Percentiles rank a stretch among this genome's conserved stretches.
Conservation (phyloP, 805 yeast species). For the Yamadazyma olivae region DNA sequence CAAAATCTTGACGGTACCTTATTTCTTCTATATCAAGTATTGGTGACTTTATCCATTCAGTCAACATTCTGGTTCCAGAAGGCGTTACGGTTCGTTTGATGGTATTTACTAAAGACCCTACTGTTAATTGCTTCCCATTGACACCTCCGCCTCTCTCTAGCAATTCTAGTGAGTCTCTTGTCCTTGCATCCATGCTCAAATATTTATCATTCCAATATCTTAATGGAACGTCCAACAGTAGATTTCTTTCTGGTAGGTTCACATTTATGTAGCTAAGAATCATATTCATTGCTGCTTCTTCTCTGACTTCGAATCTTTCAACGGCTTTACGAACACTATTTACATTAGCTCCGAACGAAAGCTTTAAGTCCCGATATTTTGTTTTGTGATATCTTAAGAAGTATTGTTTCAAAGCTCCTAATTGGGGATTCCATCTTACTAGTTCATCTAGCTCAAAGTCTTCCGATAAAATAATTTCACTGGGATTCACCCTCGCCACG, state of each 20-base stretch:
- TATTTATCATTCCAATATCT: slow-evolving; percentile 48
- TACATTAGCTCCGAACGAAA: slow-evolving; percentile 28
- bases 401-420: slow-evolving; percentile 57
- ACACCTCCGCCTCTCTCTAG: slow-evolving; percentile 46
- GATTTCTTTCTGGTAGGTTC: slow-evolving; percentile 65
- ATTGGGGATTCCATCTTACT: slow-evolving; percentile 50
- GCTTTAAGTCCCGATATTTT: slow-evolving; percentile 27
- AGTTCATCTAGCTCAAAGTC: slow-evolving; percentile 37
- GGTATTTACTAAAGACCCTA: slow-evolving; percentile 69
- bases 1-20: slow-evolving; percentile 42
- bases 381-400: slow-evolving; percentile 52
- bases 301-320: slow-evolving; percentile 38
- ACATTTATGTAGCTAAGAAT: slow-evolving; percentile 63
- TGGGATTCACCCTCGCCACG: slow-evolving; percentile 73
- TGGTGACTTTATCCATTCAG: slow-evolving; percentile 83
- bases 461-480: slow-evolving; percentile 66
- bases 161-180: slow-evolving; percentile 74
- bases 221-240: slow-evolving; percentile 66
- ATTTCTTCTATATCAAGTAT: slow-evolving; percentile 59
- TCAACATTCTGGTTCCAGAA: slow-evolving; percentile 76
- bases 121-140: slow-evolving; percentile 45
- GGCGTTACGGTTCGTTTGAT: slow-evolving; percentile 74
- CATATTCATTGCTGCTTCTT: slow-evolving; percentile 59
- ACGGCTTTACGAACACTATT: slow-evolving; percentile 34
- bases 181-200: slow-evolving; percentile 79